Percentiles rank a stretch among this genome's conserved stretches.
Evolutionary conservation across 768 basidiomycete genomes (phyloP).

Genomic region (Naganishia vaughanmartiniae): DNA sequence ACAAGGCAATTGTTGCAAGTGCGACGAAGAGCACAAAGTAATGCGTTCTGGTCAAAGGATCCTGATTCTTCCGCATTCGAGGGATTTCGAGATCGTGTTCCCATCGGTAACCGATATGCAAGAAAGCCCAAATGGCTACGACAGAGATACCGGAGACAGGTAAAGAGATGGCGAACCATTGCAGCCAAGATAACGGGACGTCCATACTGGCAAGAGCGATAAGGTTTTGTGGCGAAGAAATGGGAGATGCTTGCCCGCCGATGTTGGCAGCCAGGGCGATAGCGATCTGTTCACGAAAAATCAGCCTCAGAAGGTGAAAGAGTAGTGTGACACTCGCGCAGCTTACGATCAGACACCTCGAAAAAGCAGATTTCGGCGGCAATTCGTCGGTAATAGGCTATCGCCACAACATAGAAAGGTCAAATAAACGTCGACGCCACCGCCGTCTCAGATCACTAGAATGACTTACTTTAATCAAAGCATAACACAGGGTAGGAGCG

Average conservation of each 20-base stretch:
- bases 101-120: conserved; percentile 75
- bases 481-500: conserved; percentile 94
- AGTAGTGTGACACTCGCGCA: background rate
- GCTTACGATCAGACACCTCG: conserved; percentile 84
- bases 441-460: background rate
- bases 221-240: conserved; percentile 95
- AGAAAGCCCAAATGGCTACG: conserved; percentile 83
- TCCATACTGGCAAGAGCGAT: conserved; percentile 89
- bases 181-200: conserved; percentile 76
- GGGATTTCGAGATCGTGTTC: conserved; percentile 70
- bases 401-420: background rate
- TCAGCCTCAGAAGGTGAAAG: background rate
- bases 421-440: background rate
- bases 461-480: conserved; percentile 75
- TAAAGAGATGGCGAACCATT: conserved; percentile 90
- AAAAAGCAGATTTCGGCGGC: conserved; percentile 80
- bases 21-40: conserved; percentile 86
- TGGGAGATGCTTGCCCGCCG: conserved; percentile 94
- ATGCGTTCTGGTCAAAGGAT: conserved; percentile 77
- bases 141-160: conserved; percentile 86
- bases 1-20: conserved; percentile 75
- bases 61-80: conserved; percentile 76
- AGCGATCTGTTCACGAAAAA: conserved; percentile 64
- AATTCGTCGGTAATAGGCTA: conserved; percentile 92
- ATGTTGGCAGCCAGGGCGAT: conserved; percentile 98